Evolutionary conservation across 257 asterid genomes (phyloP), one percentile per base, ranked within the genome.

Genomic region (Parsonsia alboflavescens): DNA sequence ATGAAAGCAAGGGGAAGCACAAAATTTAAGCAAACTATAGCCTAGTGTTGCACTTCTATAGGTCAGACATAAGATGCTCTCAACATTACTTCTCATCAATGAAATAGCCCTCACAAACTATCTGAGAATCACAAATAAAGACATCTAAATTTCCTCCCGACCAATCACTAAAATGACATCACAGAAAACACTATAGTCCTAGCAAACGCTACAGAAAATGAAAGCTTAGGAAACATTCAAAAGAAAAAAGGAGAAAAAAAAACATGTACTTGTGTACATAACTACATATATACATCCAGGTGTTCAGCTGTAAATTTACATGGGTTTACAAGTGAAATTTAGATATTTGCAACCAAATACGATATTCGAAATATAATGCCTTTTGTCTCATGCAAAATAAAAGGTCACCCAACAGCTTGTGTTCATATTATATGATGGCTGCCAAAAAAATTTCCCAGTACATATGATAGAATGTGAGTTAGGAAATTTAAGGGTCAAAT

Each of bases 401-500:
- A 42, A 39, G 48, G 46, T 42, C 33, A 36, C n/a, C 46, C 21
- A 52, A 33, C 48, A 53, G 12, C 39, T 21, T 53, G 66, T 19
- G 44, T 21, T 45, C 33, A 48, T 26, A 22, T 42, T 41, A 11
- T 11, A 7, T 3, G 22, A 26, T 22, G 41, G 39, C 21, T 6
- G 15, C 15, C 9, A 52, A 33, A n/a, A 22, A n/a, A 65, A 64
- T 70, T 10, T 16, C 11, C 36, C 59, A 16, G 52, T 28, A n/a
- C 39, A 45, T 3, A 52, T 61, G 36, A 16, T 10, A 15, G 48
- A 42, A 53, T 11, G 24, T 49, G 54, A 70, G 7, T 17, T 33
- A 70, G 19, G 24, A 33, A 59, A 59, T 69, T 56, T 61, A 68
- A 74, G 80, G 65, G 78, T 48, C 16, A 73, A 70, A 73, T 80